phyloP scores from a whole-genome alignment of 768 basidiomycete species.

The Russula emetica region DNA sequence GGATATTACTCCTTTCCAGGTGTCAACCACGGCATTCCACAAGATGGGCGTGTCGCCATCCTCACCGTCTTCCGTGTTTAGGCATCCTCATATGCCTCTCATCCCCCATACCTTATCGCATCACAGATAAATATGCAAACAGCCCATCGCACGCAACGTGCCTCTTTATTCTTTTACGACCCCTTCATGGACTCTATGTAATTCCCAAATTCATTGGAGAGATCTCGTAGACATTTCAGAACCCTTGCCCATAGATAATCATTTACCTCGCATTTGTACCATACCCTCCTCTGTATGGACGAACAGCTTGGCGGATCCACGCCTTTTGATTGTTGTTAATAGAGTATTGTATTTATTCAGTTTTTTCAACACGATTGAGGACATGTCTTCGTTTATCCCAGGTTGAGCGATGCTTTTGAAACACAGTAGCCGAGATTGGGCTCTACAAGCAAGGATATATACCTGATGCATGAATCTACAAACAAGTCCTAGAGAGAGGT shows the following conservation, averaged over 20 bases:
- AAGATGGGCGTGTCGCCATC: constrained; percentile 79
- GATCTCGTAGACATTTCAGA: neutral
- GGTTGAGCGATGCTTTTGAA: neutral
- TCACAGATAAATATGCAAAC: neutral
- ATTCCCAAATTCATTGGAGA: neutral
- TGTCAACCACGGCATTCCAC: constrained; percentile 74
- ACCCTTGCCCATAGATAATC: constrained; percentile 12
- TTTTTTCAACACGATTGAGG: neutral
- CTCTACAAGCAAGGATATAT: neutral
- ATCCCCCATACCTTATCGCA: neutral
- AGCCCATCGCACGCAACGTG: constrained; percentile 3
- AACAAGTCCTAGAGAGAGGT: neutral
- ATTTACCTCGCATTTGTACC: neutral
- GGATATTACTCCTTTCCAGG: constrained; percentile 39
- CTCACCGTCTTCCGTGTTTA: constrained; percentile 57
- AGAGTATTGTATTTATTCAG: neutral
- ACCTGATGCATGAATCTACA: neutral
- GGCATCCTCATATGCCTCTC: no score
- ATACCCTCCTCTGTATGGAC: neutral
- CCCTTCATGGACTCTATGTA: neutral
- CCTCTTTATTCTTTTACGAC: neutral
- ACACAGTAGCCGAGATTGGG: neutral
- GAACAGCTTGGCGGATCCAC: neutral
- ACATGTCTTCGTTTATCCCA: neutral
- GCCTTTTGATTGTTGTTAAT: neutral